phyloP scores from a whole-genome alignment of 1,139 yeast genomes.

The Entelexis sorbosivorans region DNA sequence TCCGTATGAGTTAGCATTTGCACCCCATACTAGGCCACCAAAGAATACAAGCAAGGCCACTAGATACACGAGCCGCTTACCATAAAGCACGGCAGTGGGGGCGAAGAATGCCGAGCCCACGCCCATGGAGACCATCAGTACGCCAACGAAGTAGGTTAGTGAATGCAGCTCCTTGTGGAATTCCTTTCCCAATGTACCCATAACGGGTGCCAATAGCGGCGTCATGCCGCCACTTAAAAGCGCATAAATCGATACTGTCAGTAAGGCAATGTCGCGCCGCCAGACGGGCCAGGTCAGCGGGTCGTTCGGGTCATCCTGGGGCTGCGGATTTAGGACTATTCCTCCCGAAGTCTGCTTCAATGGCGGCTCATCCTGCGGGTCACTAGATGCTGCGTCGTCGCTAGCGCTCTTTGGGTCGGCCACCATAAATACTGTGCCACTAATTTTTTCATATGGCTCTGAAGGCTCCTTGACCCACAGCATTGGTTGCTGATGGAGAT shows the following conservation, averaged over 20 bases:
- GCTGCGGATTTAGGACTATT: constrained; percentile 59
- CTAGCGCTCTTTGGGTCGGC: not conserved
- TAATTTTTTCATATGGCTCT: constrained; percentile 31
- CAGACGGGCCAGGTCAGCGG: constrained; percentile 64
- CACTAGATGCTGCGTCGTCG: not conserved
- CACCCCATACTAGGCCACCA: constrained; percentile 48
- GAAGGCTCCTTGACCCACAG: constrained; percentile 39
- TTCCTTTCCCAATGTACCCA: constrained; percentile 36
- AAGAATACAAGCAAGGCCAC: constrained; percentile 42
- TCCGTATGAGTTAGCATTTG: constrained; percentile 40
- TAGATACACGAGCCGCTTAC: constrained; percentile 48
- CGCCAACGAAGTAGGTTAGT: constrained; percentile 49
- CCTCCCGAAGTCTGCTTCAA: constrained; percentile 43
- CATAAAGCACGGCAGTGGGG: constrained; percentile 49
- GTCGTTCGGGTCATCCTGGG: constrained; percentile 64
- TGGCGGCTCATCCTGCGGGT: constrained; percentile 18
- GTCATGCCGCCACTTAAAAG: constrained; percentile 56
- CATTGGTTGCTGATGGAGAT: not conserved
- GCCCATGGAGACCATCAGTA: constrained; percentile 49
- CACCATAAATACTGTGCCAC: constrained; percentile 24
- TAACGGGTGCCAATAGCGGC: constrained; percentile 51
- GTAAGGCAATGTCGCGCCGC: constrained; percentile 45
- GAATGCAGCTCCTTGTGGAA: constrained; percentile 38
- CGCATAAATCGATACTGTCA: constrained; percentile 47
- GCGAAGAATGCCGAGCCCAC: constrained; percentile 48